Conservation (phyloP, 352 stramenopile genomes). For the Thalassiosira livingstoniorum region DNA sequence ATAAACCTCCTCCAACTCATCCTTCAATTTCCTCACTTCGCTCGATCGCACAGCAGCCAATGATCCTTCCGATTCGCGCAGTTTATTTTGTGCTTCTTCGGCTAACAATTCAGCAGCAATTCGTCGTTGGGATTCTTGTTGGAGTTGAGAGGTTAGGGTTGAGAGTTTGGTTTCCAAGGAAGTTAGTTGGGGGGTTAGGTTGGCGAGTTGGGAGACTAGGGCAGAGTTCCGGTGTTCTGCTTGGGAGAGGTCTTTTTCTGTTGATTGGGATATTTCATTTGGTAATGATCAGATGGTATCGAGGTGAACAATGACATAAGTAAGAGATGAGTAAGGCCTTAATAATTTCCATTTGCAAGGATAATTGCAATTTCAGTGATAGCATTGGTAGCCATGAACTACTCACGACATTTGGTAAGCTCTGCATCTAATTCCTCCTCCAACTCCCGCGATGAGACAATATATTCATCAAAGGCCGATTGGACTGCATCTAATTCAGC, state of each 20-base stretch:
- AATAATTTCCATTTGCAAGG: too few species aligned
- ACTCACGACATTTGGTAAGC: conserved; percentile 86
- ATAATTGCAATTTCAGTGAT: too few species aligned
- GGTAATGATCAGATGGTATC: not conserved
- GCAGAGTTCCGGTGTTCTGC: conserved; percentile 78
- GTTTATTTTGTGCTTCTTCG: conserved; percentile 77
- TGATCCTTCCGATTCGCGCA: conserved; percentile 72
- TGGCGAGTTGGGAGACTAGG: conserved; percentile 80
- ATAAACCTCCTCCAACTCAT: conserved; percentile 82
- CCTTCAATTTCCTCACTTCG: conserved; percentile 63
- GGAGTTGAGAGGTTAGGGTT: conserved; percentile 64
- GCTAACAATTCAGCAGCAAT: conserved; percentile 75
- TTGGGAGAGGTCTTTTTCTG: conserved; percentile 82
- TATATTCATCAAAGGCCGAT: conserved; percentile 88
- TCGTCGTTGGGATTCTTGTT: conserved; percentile 71
- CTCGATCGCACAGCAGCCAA: conserved; percentile 40
- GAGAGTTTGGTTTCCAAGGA: conserved; percentile 77
- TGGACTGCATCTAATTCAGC: conserved; percentile 84
- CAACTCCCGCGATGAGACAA: conserved; percentile 83
- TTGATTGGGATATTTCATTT: conserved; percentile 2
- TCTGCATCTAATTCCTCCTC: conserved; percentile 87
- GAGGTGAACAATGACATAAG: too few species aligned
- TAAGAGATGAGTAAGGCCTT: too few species aligned
- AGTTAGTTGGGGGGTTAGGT: conserved; percentile 81
- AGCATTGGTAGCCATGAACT: too few species aligned